Conservation (phyloP, 768 basidiomycete genomes). For the Punctularia strigosozonata region DNA sequence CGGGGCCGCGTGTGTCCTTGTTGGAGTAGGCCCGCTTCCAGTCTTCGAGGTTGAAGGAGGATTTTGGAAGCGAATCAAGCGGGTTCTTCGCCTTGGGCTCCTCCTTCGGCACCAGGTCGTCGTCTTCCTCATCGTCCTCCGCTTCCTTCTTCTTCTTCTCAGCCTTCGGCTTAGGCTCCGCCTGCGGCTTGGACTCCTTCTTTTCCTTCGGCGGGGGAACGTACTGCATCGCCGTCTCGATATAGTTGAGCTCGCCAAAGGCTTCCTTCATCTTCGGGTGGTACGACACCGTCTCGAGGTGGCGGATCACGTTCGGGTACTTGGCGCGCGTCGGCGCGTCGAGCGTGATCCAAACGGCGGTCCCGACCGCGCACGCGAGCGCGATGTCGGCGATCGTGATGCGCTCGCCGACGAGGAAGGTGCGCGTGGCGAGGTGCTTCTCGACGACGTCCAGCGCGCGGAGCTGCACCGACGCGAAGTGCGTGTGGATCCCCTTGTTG, state of each 20-base stretch:
- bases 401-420: slow-evolving; percentile 89
- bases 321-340: slow-evolving; percentile 58
- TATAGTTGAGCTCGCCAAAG: slow-evolving; percentile 46
- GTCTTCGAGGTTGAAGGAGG: slow-evolving; percentile 82
- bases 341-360: slow-evolving; percentile 39
- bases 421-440: slow-evolving; percentile 59
- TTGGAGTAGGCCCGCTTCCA: slow-evolving; percentile 99
- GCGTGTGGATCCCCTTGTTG: slow-evolving; percentile 70
- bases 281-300: slow-evolving; percentile 79
- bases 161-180: slow-evolving; percentile 33
- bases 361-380: too few relatives aligned
- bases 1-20: slow-evolving; percentile 84
- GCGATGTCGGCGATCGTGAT: slow-evolving; percentile 93
- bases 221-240: slow-evolving; percentile 63
- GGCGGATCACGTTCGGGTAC: slow-evolving; percentile 70
- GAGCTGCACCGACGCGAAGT: slow-evolving; percentile 37
- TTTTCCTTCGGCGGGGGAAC: slow-evolving; percentile 42
- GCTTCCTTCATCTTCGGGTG: slow-evolving; percentile 64
- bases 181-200: slow-evolving; percentile 18
- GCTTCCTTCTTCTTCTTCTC: slow-evolving; percentile 56
- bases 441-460: slow-evolving; percentile 61
- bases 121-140: slow-evolving; percentile 59
- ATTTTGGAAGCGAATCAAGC: slow-evolving; percentile 83
- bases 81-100: slow-evolving; percentile 95
- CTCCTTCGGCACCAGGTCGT: slow-evolving; percentile 53